Conservation (phyloP, 768 basidiomycete genomes). For the Naganishia friedmannii region DNA sequence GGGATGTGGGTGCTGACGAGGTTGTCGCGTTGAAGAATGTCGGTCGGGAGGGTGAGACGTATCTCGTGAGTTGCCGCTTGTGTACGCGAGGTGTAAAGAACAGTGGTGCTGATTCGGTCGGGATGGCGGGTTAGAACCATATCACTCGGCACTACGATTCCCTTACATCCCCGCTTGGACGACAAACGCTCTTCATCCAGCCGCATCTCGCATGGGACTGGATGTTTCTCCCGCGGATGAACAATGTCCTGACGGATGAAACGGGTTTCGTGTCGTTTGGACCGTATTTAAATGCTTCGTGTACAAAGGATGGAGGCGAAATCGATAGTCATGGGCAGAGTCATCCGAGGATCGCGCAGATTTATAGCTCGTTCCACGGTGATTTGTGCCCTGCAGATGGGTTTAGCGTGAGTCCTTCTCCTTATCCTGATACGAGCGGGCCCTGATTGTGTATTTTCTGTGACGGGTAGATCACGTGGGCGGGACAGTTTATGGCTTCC, state of each 20-base stretch:
- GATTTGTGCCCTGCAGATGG: slow-evolving; percentile 42
- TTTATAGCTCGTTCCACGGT: slow-evolving; percentile 46
- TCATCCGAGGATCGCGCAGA: slow-evolving; percentile 44
- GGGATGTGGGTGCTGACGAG: slow-evolving; percentile 37
- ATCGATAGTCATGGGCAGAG: slow-evolving; percentile 39
- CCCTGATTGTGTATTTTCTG: background rate
- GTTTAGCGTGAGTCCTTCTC: slow-evolving; percentile 29
- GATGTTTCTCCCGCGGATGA: slow-evolving; percentile 41
- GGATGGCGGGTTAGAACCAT: too few species aligned
- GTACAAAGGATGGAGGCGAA: slow-evolving; percentile 37
- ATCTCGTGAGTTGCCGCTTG: slow-evolving; percentile 47
- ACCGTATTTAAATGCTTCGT: slow-evolving; percentile 40
- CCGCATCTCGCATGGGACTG: slow-evolving; percentile 51
- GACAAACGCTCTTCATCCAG: slow-evolving; percentile 49
- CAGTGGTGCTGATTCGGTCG: too few species aligned
- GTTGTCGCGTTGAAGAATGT: slow-evolving; percentile 44
- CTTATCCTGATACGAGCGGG: too few species aligned
- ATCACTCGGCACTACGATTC: slow-evolving; percentile 44
- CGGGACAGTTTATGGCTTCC: slow-evolving; percentile 48
- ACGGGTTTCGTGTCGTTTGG: slow-evolving; percentile 50
- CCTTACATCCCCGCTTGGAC: slow-evolving; percentile 35
- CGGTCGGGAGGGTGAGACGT: slow-evolving; percentile 51
- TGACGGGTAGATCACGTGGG: slow-evolving; percentile 43
- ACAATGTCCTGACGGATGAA: slow-evolving; percentile 28
- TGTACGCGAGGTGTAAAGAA: too few species aligned